These are phyloP conservation scores for Trichoderma sp. DNA, from an alignment of 2,329 filamentous ascomycete species.

Conservation along the genomic window DNA sequence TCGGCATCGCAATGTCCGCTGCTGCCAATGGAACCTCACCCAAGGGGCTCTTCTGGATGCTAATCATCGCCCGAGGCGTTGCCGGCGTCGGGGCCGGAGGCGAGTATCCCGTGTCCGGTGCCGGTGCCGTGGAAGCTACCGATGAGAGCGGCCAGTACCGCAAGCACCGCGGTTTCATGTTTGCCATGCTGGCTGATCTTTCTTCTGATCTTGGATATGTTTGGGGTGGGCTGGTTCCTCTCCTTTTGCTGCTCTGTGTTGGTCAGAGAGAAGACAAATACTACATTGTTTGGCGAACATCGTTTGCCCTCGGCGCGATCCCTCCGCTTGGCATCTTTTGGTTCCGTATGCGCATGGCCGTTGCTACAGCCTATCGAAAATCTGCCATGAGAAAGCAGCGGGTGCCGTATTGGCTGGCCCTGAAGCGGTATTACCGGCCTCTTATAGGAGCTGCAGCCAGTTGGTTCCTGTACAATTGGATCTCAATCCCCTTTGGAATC, in stretches of 20 bases:
- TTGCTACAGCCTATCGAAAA: conserved; percentile 48
- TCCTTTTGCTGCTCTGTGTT: conserved; percentile 50
- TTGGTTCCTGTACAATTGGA: conserved; percentile 55
- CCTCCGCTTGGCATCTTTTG: conserved; percentile 50
- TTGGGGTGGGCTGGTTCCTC: conserved; percentile 46
- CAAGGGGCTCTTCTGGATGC: conserved; percentile 50
- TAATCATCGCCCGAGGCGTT: conserved; percentile 42
- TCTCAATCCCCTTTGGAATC: conserved; percentile 53
- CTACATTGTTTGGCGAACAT: conserved; percentile 48
- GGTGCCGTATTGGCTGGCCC: conserved; percentile 45
- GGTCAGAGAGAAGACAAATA: conserved; percentile 41
- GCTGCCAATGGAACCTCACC: conserved; percentile 40
- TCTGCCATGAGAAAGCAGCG: conserved; percentile 45
- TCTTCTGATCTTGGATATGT: conserved; percentile 51
- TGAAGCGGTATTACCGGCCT: conserved; percentile 48
- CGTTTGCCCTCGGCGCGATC: conserved; percentile 49
- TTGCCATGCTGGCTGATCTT: conserved; percentile 53
- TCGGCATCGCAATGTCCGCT: conserved; percentile 46
- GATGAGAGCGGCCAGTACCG: conserved; percentile 46
- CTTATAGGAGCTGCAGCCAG: conserved; percentile 46
- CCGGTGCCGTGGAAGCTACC: conserved; percentile 51
- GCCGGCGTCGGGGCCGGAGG: conserved; percentile 45
- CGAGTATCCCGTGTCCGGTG: conserved; percentile 52
- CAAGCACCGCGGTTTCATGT: conserved; percentile 52
- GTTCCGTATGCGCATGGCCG: conserved; percentile 51